Conservation (phyloP, 495 filamentous ascomycete genomes). For the Penicilliopsis zonata region DNA sequence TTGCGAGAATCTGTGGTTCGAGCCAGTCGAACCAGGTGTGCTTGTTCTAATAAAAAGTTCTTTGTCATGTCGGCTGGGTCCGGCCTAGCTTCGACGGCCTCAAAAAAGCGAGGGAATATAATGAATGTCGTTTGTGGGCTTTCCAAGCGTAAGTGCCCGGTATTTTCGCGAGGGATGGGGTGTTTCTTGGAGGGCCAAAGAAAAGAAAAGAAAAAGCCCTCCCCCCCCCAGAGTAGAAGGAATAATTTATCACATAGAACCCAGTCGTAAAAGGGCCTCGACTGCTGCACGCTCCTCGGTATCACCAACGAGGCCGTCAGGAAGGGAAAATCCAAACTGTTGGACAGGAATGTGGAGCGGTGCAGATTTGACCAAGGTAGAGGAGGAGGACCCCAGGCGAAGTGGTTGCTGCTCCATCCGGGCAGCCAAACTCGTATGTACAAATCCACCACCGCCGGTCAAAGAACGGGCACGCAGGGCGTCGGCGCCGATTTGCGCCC, state of each 20-base stretch:
- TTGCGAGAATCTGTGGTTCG: too few species aligned
- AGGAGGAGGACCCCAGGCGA: slow-evolving; percentile 33
- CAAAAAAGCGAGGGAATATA: slow-evolving; percentile 6
- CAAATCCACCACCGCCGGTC: slow-evolving; percentile 23
- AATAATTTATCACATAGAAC: slow-evolving; percentile 86
- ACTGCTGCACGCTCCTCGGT: slow-evolving; percentile 73
- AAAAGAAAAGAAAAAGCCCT: slow-evolving; percentile 8
- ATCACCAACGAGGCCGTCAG: slow-evolving; percentile 24
- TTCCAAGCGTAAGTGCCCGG: slow-evolving; percentile 12
- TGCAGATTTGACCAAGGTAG: slow-evolving; percentile 24
- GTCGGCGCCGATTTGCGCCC: slow-evolving; percentile 80
- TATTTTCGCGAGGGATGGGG: slow-evolving; percentile 13
- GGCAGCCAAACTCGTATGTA: slow-evolving; percentile 13
- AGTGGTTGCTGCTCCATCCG: slow-evolving; percentile 21
- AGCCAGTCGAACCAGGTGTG: too few species aligned
- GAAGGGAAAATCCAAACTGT: slow-evolving; percentile 18
- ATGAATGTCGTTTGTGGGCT: slow-evolving; percentile 4
- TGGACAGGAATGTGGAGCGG: slow-evolving; percentile 26
- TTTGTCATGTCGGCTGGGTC: slow-evolving; percentile 7
- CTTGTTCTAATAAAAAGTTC: slow-evolving; percentile 3
- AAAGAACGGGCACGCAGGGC: slow-evolving; percentile 67
- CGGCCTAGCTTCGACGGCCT: slow-evolving; percentile 21
- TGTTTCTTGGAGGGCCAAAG: slow-evolving; percentile 1
- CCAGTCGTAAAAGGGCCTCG: slow-evolving; percentile 72
- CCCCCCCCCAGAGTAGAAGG: slow-evolving; percentile 10